Conservation (phyloP, 2,329 filamentous ascomycete species). For the Colletotrichum sp. region DNA sequence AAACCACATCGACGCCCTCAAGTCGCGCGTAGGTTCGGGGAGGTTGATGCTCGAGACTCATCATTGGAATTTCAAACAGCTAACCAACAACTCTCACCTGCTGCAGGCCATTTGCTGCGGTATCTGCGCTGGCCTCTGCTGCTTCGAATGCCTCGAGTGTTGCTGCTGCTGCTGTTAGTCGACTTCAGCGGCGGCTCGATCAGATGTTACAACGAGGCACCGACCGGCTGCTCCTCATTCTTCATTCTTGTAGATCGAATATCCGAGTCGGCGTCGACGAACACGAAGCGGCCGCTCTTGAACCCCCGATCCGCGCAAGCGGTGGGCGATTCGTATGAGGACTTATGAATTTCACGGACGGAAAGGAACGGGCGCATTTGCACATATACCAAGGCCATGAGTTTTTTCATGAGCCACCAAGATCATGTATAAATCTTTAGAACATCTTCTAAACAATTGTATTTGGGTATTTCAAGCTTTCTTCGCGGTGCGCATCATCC, state of each 20-base stretch:
- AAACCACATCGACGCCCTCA: not conserved
- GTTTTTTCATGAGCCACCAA: not conserved
- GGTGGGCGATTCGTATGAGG: not conserved
- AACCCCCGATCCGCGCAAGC: not conserved
- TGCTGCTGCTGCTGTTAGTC: slow-evolving; percentile 28
- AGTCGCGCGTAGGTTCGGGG: not conserved
- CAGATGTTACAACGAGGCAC: not conserved
- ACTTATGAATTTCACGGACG: not conserved
- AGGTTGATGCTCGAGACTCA: slow-evolving; percentile 4
- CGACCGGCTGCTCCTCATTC: not conserved
- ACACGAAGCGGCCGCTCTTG: not conserved
- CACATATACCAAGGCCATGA: slow-evolving; percentile 10
- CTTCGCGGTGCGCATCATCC: not conserved
- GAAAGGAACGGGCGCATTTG: not conserved
- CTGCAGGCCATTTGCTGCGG: slow-evolving; percentile 44
- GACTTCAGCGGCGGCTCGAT: not conserved
- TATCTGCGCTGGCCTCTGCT: slow-evolving; percentile 43
- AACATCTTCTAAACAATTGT: not conserved
- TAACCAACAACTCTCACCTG: not conserved
- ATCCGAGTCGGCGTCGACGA: not conserved
- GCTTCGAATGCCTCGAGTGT: slow-evolving; percentile 40
- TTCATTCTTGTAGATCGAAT: not conserved
- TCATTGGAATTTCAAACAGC: not conserved
- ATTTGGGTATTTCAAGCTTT: not conserved
- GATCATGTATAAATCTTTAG: not conserved